Conservation (phyloP, 176 grass and related monocot species). For the Carex myosuroides region DNA sequence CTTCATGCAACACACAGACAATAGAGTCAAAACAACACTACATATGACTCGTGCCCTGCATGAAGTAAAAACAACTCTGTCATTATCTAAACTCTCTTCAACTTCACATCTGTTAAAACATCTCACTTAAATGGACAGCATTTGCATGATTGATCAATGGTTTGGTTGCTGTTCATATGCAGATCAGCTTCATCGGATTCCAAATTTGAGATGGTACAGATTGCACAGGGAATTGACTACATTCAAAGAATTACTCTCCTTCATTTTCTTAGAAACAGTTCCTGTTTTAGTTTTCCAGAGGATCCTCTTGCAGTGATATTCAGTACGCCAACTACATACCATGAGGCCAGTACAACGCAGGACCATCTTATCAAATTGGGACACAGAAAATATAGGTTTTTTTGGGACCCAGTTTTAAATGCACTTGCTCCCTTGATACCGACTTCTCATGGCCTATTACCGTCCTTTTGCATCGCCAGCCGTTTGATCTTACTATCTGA, state of each 20-base stretch:
- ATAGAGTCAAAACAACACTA: too few relatives aligned
- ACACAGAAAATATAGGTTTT: conserved; percentile 10
- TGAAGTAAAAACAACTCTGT: too few relatives aligned
- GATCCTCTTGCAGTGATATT: conserved; percentile 8
- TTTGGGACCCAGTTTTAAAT: not conserved
- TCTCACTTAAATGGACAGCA: too few relatives aligned
- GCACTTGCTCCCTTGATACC: conserved; percentile 16
- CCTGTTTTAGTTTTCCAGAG: not conserved
- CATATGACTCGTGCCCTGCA: too few relatives aligned
- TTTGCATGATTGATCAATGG: too few relatives aligned
- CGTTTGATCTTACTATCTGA: conserved; percentile 15
- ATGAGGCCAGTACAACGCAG: not conserved
- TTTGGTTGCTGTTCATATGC: too few relatives aligned
- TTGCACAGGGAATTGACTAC: not conserved
- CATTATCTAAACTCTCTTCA: too few relatives aligned
- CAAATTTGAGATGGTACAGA: not conserved
- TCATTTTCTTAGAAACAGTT: not conserved
- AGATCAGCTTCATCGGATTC: not conserved
- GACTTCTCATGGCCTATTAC: conserved; percentile 5
- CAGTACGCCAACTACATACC: conserved; percentile 9
- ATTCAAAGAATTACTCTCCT: not conserved
- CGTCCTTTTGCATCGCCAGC: not conserved
- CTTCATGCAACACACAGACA: too few relatives aligned
- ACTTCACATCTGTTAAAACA: too few relatives aligned
- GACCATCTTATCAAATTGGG: conserved; percentile 15